phyloP scores from a whole-genome alignment of 208 protist species.

The Trypanosoma boissoni region DNA sequence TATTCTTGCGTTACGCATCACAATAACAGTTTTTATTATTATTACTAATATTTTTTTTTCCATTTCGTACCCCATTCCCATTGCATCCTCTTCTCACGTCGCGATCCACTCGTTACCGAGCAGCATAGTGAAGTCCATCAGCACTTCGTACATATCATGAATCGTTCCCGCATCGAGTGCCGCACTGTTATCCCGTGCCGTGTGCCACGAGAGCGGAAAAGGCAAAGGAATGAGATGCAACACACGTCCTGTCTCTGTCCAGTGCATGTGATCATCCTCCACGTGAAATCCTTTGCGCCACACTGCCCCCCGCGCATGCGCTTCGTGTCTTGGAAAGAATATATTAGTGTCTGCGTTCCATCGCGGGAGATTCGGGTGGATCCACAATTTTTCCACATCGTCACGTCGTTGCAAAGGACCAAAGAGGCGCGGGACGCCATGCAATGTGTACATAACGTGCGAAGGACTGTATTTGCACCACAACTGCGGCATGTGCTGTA shows the following conservation, averaged over 20 bases:
- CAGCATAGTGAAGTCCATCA: conserved; percentile 40
- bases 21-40: no score
- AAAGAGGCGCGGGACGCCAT: conserved; percentile 19
- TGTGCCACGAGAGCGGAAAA: conserved; percentile 75
- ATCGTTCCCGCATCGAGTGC: conserved; percentile 54
- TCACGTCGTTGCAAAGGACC: not conserved
- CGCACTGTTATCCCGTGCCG: conserved; percentile 34
- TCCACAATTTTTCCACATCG: not conserved
- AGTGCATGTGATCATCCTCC: conserved; percentile 82
- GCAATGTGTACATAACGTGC: conserved; percentile 45
- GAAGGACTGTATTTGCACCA: conserved; percentile 45
- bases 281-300: conserved; percentile 11
- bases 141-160: conserved; percentile 34
- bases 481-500: conserved; percentile 25
- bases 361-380: not conserved
- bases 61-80: not conserved
- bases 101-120: conserved; percentile 42
- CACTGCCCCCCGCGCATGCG: not conserved
- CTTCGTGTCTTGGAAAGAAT: conserved; percentile 19
- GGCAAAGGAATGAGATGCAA: conserved; percentile 72
- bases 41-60: conserved; percentile 13
- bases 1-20: no score
- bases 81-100: not conserved
- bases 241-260: conserved; percentile 63
- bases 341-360: not conserved